Base-by-base conservation (phyloP, 129 eudicot species). In the Ambrosia artemisiifolia region DNA sequence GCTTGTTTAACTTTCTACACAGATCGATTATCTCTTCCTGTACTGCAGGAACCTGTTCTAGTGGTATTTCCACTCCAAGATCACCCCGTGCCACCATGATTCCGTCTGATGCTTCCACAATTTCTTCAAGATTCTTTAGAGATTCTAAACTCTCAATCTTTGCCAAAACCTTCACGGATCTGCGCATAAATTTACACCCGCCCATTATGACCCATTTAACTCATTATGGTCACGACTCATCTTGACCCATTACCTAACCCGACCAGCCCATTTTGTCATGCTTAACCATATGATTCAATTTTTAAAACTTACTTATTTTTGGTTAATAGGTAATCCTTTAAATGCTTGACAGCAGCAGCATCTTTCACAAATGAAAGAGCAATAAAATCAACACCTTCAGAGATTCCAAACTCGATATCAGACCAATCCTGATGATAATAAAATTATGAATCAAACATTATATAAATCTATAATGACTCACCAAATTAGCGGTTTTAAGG, bases 61-160 rank as follows among this genome's bases (percentile, higher is more conserved):
- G 83, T 55, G 96, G 96, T 65, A 88, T 79, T 75, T 88, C 89
- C 33, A 88, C 96, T 74, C 96, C 96, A 48, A 88, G 91, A 63
- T 88, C 96, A 62, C 96, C 91, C 74, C 89, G 73, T n/a, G 96
- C 96, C 79, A 88, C 89, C 91, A 88, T 88, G 55, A 88, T 83
- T 59, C 91, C 96, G 65, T 88, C 91, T 18, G 91, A 88, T 42
- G 91, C 89, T 71, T 70, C 81, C 65, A 88, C 96, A 35, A 88
- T 88, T 46, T 83, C 89, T 66, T 88, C 87, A 69, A 88, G 63
- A 0, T 79, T 81, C 34, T 82, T 80, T 9, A 88, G 82, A 51
- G 96, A 72, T 67, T 85, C 89, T 30, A 85, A 66, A 59, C 78
- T 69, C 79, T 88, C 96, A 33, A 88, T 85, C 76, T 88, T 88